A percentile compares a stretch with the other conserved stretches of the same genome.
These are phyloP conservation scores for Rosa persica DNA, from an alignment of 306 rosid genomes.

Conservation along the genomic window DNA sequence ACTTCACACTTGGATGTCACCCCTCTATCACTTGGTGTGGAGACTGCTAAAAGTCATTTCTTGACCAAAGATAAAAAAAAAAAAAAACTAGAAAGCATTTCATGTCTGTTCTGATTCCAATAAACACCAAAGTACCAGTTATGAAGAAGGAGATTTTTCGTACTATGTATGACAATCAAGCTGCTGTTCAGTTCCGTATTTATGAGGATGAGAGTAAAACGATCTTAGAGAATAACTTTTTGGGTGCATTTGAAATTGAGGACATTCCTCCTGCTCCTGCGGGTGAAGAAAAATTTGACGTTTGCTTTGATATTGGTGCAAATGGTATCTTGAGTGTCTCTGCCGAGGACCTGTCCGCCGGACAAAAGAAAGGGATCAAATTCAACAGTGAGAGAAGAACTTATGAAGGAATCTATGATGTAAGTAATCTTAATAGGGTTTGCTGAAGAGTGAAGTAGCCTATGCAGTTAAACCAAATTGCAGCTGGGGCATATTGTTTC, in stretches of 20 bases:
- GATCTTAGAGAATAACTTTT: not conserved
- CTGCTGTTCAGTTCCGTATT: not conserved
- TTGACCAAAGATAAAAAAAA: no score
- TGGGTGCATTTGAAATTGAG: not conserved
- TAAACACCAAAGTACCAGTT: not conserved
- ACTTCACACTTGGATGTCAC: not conserved
- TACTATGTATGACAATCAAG: not conserved
- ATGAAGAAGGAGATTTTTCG: not conserved
- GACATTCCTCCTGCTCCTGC: not conserved
- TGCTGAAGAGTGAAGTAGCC: not conserved
- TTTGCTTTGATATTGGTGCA: not conserved
- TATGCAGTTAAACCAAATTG: not conserved
- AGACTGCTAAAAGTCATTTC: no score
- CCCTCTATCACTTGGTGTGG: constrained; percentile 1
- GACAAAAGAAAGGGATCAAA: not conserved
- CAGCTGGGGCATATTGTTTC: not conserved
- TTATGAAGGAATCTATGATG: not conserved
- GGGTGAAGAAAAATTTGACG: not conserved
- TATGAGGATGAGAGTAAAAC: not conserved
- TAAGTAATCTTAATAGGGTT: not conserved
- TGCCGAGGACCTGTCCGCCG: not conserved
- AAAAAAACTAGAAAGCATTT: not conserved
- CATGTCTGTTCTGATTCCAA: not conserved
- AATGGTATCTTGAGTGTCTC: not conserved
- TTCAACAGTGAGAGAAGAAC: not conserved